These are phyloP conservation scores for Gamsiella multidivaricata DNA, from an alignment of 192 early-diverging fungal species.

Conservation along the genomic window DNA sequence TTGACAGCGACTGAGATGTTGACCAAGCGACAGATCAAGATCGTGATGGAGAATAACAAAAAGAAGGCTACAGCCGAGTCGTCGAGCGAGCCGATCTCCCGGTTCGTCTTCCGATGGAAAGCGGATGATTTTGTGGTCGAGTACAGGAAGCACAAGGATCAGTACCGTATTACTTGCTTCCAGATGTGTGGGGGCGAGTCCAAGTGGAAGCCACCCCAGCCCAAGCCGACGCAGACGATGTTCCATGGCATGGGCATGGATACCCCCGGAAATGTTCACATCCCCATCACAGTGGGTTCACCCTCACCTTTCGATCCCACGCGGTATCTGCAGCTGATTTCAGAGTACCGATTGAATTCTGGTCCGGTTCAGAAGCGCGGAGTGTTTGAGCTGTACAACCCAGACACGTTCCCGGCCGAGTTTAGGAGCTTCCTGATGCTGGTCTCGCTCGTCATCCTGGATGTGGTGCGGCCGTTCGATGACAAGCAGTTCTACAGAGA, in stretches of 20 bases:
- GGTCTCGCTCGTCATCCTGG: slow-evolving; percentile 26
- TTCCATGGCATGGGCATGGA: slow-evolving; percentile 41
- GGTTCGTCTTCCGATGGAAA: slow-evolving; percentile 53
- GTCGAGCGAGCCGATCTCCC: slow-evolving; percentile 30
- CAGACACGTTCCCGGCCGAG: slow-evolving; percentile 45
- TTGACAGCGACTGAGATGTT: slow-evolving; percentile 31
- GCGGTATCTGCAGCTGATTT: slow-evolving; percentile 43
- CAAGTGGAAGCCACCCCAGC: slow-evolving; percentile 33
- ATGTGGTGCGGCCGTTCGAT: slow-evolving; percentile 32
- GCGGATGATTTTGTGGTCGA: slow-evolving; percentile 44
- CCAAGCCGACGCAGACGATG: slow-evolving; percentile 11
- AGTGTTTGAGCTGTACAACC: slow-evolving; percentile 43
- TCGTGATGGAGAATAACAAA: slow-evolving; percentile 41
- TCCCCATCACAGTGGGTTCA: neutral
- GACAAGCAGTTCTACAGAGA: slow-evolving; percentile 33
- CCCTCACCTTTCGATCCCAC: slow-evolving; percentile 37
- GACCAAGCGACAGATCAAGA: slow-evolving; percentile 37
- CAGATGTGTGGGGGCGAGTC: slow-evolving; percentile 53
- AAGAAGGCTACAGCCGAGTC: slow-evolving; percentile 19
- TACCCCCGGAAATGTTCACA: neutral
- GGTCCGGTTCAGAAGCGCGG: slow-evolving; percentile 44
- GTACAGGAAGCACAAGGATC: slow-evolving; percentile 49
- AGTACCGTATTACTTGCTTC: slow-evolving; percentile 37
- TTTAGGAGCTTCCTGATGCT: slow-evolving; percentile 33
- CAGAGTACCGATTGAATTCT: slow-evolving; percentile 41